These are phyloP conservation scores for Polysphondylium violaceum DNA, from an alignment of 78 protist species.

Conservation along the genomic window DNA sequence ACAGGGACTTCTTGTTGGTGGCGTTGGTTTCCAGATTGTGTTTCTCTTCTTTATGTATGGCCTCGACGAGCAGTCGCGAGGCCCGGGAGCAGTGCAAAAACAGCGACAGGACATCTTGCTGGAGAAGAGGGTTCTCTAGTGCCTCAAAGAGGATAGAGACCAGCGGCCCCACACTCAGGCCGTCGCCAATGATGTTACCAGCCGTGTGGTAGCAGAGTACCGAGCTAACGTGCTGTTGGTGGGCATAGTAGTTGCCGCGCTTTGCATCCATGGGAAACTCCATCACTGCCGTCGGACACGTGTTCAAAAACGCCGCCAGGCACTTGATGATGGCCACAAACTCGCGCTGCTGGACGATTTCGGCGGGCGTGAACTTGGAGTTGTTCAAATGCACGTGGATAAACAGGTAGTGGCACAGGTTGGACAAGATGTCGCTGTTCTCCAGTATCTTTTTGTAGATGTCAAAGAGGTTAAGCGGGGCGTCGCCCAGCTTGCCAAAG, in stretches of 20 bases:
- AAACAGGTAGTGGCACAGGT: slow-evolving; percentile 25
- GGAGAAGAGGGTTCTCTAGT: neutral
- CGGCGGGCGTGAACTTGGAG: neutral
- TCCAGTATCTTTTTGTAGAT: slow-evolving; percentile 36
- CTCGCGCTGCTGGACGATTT: neutral
- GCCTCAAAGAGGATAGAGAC: neutral
- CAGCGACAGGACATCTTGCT: neutral
- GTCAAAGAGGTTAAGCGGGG: slow-evolving; percentile 19
- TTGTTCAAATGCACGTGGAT: neutral
- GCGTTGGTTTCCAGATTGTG: neutral
- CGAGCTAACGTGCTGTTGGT: no score
- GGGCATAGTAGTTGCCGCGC: neutral
- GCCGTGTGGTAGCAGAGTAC: slow-evolving; percentile 3
- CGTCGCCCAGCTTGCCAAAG: slow-evolving; percentile 43
- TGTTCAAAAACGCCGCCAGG: neutral
- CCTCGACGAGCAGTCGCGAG: slow-evolving; percentile 13
- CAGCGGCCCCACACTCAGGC: neutral
- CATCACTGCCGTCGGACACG: slow-evolving; percentile 4
- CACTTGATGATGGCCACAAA: neutral
- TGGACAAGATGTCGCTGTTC: slow-evolving; percentile 11
- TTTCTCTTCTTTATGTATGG: slow-evolving; percentile 22
- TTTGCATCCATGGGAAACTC: slow-evolving; percentile 32
- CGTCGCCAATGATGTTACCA: slow-evolving; percentile 36
- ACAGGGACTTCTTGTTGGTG: slow-evolving; percentile 22
- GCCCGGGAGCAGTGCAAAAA: slow-evolving; percentile 28